These are phyloP conservation scores for Caryopteris hybrid DNA, from an alignment of 305 asterid genomes.

Conservation along the genomic window DNA sequence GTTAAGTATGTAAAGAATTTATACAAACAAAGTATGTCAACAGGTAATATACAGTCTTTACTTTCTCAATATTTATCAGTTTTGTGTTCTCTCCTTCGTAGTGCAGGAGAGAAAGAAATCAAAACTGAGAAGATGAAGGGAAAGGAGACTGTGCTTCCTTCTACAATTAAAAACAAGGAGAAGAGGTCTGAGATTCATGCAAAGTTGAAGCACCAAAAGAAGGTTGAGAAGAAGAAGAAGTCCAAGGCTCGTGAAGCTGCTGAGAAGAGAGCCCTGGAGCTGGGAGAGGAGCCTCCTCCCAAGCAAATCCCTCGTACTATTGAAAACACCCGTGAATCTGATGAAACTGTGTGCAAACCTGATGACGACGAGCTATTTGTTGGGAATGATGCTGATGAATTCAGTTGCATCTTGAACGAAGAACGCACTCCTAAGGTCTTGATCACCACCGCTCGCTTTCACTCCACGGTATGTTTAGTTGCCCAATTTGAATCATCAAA, in stretches of 20 bases:
- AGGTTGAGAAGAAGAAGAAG: conserved; percentile 64
- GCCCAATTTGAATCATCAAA: neutral
- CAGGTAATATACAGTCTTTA: neutral
- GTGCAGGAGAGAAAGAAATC: neutral
- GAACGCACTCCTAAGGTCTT: conserved; percentile 59
- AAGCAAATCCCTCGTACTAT: conserved; percentile 72
- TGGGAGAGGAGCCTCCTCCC: conserved; percentile 88
- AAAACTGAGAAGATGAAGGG: conserved; percentile 10
- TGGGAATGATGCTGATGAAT: conserved; percentile 87
- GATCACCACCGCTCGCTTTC: conserved; percentile 85
- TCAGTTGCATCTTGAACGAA: conserved; percentile 58
- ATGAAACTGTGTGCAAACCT: conserved; percentile 84
- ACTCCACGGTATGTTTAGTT: conserved; percentile 62
- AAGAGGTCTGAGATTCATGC: conserved; percentile 77
- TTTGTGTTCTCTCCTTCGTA: neutral
- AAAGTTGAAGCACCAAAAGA: conserved; percentile 75
- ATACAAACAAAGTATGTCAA: neutral
- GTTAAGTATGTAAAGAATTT: neutral
- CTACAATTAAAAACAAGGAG: conserved; percentile 78
- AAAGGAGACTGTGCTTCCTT: conserved; percentile 54
- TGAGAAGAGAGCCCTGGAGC: conserved; percentile 80
- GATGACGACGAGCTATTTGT: conserved; percentile 94
- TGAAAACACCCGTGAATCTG: conserved; percentile 85
- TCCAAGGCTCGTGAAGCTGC: conserved; percentile 77
- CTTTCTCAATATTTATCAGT: neutral